Base-by-base conservation (phyloP, 2,329 filamentous ascomycete genomes). In the Claviceps sorghi region DNA sequence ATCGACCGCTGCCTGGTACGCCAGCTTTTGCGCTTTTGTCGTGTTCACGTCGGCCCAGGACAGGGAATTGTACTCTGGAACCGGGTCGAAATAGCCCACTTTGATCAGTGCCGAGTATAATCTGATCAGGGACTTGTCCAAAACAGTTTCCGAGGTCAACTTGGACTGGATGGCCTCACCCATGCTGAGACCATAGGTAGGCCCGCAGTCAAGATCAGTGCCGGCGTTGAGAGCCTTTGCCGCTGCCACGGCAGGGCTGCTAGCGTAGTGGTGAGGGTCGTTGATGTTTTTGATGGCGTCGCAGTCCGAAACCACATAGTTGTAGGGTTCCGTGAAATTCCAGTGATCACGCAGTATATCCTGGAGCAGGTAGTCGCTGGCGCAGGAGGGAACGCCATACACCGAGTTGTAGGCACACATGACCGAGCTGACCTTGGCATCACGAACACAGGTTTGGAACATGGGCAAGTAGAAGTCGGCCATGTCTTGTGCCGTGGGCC, bases 401-500 rank as follows among this genome's bases (percentile, higher is more conserved):
- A 86, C 70, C 0, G 79, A 69, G 56, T 86, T 82, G 62, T 82
- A 82, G 0, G 73, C 74, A 58, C 78, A 81, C 79, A 82, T 82
- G 56, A 82, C 69, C 36, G 79, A 81, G 17, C 72, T 70, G 3
- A 76, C 76, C 46, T 74, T 71, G 3, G 75, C 73, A 59, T 82
- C 77, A 11, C 76, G 70, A 45, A 75, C 78, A 62, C 82, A 84
- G 61, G 73, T 73, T 59, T 82, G 70, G 66, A 86, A 86, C 0
- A 80, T 75, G 1, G 78, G 80, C 42, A 83, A 71, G 59, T 83
- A 86, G 65, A 85, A 86, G 58, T 85, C 82, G 0, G 76, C 72
- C 4, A 86, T 66, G 54, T 87, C 83, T 57, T 85, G 82, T 48
- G 71, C 67, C 10, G 71, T 69, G 53, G 83, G 75, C 13, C 72